Evolutionary conservation across 108 stramenopile genomes (phyloP), one percentile per base, ranked within the genome.

Genomic region (Cyclotella cryptica): DNA sequence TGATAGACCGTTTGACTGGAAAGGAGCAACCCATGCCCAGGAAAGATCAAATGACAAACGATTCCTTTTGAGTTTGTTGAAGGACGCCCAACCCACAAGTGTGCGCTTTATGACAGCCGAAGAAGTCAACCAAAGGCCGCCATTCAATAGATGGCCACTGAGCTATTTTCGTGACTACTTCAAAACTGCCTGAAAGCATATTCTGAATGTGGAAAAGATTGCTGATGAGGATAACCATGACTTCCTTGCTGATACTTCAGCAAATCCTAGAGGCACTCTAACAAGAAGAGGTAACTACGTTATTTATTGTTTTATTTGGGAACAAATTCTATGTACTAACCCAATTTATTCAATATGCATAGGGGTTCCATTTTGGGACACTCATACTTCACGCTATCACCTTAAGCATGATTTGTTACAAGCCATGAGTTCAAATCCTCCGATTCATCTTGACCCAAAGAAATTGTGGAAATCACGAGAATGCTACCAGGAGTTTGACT

Each of bases 321-420:
- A 57, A 24, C 12, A 12, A 26, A 57, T 57, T 24, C 24, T 12
- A 26, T 22, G 12, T 24, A 57, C 24, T n/a, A 22, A 22, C 12
- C 12, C 24, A 22, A 57, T 57, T 12, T 22, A 57, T 12, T 57
- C 24, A 12, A n/a, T 8, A 12, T 57, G 12, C 24, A 22, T 12
- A 57, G 55, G 55, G 21, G 8, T 22, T 22, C 22, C 22, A 12
- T 24, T 22, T 57, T 24, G 55, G 55, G 24, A 26, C 22, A 57
- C 11, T 24, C 21, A 57, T 26, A 26, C 24, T 24, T n/a, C 55
- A 24, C 12, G 12, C 12, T 12, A 24, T 12, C 24, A 22, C 11
- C 55, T 57, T 3, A 26, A 57, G 55, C 22, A 24, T 22, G 55
- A 57, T 57, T 57, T 57, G 12, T 57, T 57, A 26, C 21, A 57